Base-by-base conservation (phyloP, 1,139 yeast genomes). In the Blastobotrys arbuscula region DNA sequence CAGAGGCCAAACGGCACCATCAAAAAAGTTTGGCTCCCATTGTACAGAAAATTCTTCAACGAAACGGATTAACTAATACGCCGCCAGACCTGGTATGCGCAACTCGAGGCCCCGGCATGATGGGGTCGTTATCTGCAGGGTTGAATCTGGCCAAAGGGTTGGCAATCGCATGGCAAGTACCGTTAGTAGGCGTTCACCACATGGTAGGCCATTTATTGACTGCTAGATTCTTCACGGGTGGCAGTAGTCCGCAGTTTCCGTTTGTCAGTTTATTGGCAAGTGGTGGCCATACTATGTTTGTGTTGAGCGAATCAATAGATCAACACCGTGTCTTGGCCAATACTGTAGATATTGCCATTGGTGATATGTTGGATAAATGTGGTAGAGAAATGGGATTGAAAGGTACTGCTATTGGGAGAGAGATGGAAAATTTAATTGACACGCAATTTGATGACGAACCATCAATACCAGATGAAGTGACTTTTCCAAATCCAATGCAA, bases 61-160 rank as follows among this genome's bases (percentile, higher is more conserved):
- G 61, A 16, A 58, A 70, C 44, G 60, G 62, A 1, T 50, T 63
- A 1, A 50, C 54, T 1, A 9, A 5, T 28, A 9, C 4, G 10
- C n/a, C 31, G 13, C 89, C 95, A 0, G 96, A 87, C 61, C 62
- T 92, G 41, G 75, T 92, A 2, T 85, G 96, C 63, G 96, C 84
- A 9, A 92, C 99, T 0, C 70, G 95, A 57, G 99, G 99, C 0
- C 99, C 99, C 0, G 99, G 99, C 0, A 89, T 94, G 97, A 77
- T 82, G 15, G 97, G 97, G 0, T 84, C 95, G 0, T 70, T 92
- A 19, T 77, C 88, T 15, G 84, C 88, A 0, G 94, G 97, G 1
- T 72, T 86, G 38, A 94, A 85, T 59, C 68, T 88, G 39, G 96
- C 95, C 0, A 85, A 88, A 59, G 98, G 97, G 0, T 69, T 92